Percentiles rank a stretch among this genome's conserved stretches.
These are phyloP conservation scores for Aspergillus conjunctus DNA, from an alignment of 495 filamentous ascomycete species.

Conservation along the genomic window DNA sequence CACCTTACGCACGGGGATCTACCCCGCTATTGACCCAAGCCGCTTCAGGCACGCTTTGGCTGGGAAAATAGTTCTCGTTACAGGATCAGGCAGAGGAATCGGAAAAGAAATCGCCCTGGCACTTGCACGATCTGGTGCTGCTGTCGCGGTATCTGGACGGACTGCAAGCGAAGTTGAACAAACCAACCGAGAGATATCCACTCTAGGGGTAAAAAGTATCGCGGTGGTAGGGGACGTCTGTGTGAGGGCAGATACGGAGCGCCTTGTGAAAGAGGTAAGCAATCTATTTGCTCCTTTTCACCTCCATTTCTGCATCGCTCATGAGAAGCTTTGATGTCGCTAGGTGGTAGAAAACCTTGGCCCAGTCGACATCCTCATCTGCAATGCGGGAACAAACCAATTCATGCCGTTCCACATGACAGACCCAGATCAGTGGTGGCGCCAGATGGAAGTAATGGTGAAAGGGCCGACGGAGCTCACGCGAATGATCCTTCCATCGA, in stretches of 20 bases:
- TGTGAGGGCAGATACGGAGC: neutral
- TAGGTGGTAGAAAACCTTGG: neutral
- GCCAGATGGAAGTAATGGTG: neutral
- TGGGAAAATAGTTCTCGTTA: neutral
- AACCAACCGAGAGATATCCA: neutral
- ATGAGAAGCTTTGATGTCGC: neutral
- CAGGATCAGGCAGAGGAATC: neutral
- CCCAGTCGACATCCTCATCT: neutral
- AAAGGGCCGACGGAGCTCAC: neutral
- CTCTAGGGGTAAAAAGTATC: neutral
- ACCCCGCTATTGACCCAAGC: neutral
- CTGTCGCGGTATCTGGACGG: neutral
- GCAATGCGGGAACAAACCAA: neutral
- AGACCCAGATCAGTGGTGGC: neutral
- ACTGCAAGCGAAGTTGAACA: neutral
- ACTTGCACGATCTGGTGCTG: neutral
- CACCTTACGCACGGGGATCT: neutral
- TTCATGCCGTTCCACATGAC: constrained; percentile 6
- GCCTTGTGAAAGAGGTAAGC: neutral
- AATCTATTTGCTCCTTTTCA: neutral
- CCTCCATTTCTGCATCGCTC: neutral
- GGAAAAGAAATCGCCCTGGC: neutral
- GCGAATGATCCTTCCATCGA: neutral
- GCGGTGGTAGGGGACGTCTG: neutral
- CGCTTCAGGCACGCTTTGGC: neutral